Base-by-base conservation (phyloP, 2,329 filamentous ascomycete genomes). In the Verticillium zaregamsianum region DNA sequence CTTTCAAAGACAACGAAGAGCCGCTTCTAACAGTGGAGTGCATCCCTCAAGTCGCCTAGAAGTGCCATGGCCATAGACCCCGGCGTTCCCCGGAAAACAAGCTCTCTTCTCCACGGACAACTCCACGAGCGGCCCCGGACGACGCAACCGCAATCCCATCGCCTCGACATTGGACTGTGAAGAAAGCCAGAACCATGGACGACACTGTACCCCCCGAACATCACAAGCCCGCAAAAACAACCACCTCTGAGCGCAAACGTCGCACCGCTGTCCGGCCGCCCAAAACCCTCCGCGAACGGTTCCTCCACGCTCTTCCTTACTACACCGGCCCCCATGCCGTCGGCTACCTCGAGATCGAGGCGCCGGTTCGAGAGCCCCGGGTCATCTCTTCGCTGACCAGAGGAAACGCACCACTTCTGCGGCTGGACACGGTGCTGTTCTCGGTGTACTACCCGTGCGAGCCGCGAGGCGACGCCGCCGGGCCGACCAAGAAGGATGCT, bases 321-420 rank as follows among this genome's bases (percentile, higher is more conserved):
- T 89, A 89, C 68, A 81, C 83, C 1, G 88, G 89, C 0, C 86
- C 86, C 0, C 89, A 90, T 71, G 82, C 82, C 64, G 88, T 92
- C 49, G 88, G 89, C 31, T 89, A 86, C 14, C 80, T 90, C 70
- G 87, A 90, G 66, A 78, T 88, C 61, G 88, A 90, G 71, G 80
- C 90, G 32, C 86, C 87, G 5, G 81, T 80, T 17, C 70, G 75
- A 14, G 62, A 74, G 1, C 76, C 77, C 14, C 72, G 75, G 25
- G 70, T 71, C 12, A 74, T 80, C 60, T 81, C 75, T 15, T 69
- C 71, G 63, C 75, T 79, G 62, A 77, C 75, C 63, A 71, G 77
- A 54, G 70, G 77, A 57, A 70, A 73, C 40, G 73, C 71, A 57
- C 74, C 74, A 28, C 74, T 79, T 2, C 68, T 80, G 63, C 75